These are phyloP conservation scores for Epichloe sylvatica DNA, from an alignment of 2,329 filamentous ascomycete genomes.

Conservation along the genomic window DNA sequence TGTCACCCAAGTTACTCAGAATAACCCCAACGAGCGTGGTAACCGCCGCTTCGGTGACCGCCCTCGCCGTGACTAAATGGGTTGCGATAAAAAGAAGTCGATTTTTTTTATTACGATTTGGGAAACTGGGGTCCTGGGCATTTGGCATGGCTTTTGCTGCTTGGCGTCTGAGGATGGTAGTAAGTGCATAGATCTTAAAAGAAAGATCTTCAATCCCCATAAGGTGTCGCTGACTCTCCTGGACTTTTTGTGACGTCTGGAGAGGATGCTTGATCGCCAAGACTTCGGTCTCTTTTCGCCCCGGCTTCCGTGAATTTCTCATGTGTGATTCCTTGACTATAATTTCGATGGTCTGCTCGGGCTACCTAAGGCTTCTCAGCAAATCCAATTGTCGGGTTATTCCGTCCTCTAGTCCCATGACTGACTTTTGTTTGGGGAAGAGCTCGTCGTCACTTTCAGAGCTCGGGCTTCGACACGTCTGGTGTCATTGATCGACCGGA, in stretches of 20 bases:
- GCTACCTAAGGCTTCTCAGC: no score
- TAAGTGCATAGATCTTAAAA: conserved; percentile 45
- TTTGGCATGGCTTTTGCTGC: conserved; percentile 29
- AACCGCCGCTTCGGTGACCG: conserved; percentile 65
- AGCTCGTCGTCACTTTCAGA: background rate
- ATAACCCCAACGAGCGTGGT: conserved; percentile 68
- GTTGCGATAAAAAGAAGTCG: background rate
- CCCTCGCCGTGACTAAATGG: conserved; percentile 20
- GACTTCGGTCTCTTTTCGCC: conserved; percentile 2
- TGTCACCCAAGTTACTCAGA: conserved; percentile 78
- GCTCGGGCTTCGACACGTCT: background rate
- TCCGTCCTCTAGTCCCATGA: background rate
- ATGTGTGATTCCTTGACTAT: background rate
- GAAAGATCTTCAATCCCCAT: conserved; percentile 44
- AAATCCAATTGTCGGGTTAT: no score
- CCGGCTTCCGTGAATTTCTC: background rate
- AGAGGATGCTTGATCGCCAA: conserved; percentile 91
- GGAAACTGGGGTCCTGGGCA: conserved; percentile 28
- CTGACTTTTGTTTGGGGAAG: background rate
- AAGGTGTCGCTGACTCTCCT: conserved; percentile 84
- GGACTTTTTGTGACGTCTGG: conserved; percentile 25
- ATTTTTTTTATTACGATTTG: conserved; percentile 9
- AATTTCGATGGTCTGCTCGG: background rate
- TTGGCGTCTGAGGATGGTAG: conserved; percentile 45
- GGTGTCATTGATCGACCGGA: no score